Percentiles rank a stretch among this genome's conserved stretches.
phyloP scores from a whole-genome alignment of 176 grass and related monocot species.

The Rhynchospora pubera region DNA sequence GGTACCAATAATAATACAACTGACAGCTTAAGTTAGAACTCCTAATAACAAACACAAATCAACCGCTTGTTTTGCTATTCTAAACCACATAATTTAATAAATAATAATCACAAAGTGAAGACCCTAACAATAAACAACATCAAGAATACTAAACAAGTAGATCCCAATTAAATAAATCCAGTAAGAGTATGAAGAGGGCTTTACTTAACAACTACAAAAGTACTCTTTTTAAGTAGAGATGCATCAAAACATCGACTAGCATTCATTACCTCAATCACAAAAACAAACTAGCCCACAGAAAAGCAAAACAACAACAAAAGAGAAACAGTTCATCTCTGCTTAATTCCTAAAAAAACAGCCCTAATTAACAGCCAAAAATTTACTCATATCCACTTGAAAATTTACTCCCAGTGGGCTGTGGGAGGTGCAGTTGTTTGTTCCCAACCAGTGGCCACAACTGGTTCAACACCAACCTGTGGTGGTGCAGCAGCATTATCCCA shows the following conservation, averaged over 20 bases:
- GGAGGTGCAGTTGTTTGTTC: slow-evolving; percentile 37
- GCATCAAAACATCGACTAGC: not conserved
- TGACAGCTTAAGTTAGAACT: no score
- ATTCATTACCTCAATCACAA: not conserved
- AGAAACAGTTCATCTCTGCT: slow-evolving; percentile 9
- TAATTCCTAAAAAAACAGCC: not conserved
- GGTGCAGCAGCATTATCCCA: slow-evolving; percentile 52
- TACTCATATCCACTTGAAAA: not conserved
- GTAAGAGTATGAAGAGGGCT: not conserved
- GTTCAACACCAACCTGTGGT: slow-evolving; percentile 18
- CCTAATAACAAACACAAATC: no score
- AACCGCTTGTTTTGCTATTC: no score
- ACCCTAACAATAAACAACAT: not conserved
- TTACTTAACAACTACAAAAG: slow-evolving; percentile 9
- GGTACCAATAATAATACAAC: no score
- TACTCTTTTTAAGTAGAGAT: not conserved
- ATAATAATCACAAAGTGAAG: no score
- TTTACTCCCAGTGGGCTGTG: slow-evolving; percentile 46
- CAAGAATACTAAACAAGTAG: not conserved
- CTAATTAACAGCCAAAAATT: slow-evolving; percentile 22
- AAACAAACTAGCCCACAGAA: not conserved
- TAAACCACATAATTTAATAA: no score
- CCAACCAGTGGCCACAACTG: slow-evolving; percentile 46
- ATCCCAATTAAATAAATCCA: slow-evolving; percentile 14
- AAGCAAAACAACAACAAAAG: not conserved